Base-by-base conservation (phyloP, 1,284 basidiomycete genomes). In the Leccinum angustisporum region DNA sequence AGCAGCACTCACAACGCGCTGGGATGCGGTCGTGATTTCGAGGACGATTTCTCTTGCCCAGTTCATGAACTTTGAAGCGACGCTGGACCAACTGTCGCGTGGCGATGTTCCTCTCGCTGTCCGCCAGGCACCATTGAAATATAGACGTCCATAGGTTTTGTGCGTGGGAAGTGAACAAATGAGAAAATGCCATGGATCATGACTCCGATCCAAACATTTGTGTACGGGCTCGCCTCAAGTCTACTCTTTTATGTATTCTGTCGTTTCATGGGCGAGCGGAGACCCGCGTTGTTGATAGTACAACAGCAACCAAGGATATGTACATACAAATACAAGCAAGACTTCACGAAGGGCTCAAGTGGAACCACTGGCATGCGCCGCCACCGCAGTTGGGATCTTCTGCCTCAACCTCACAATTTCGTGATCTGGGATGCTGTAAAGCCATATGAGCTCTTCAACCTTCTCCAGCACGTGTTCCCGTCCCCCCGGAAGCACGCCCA, bases 361-460 rank as follows among this genome's bases (percentile, higher is more conserved):
- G 4, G 30, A 31, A 18, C 40, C 13, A 7, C 27, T 7, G 7
- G 27, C 27, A 30, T 30, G 27, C 27, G 27, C 27, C 27, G 7
- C 27, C 27, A 7, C 27, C 7, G 9, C 31, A 5, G 6, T 1
- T 2, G 10, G 5, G 3, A 57, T 21, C 16, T 4, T 21, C 38
- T 5, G 30, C 38, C 31, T 65, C 60, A 63, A 43, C 3, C 7
- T 33, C 14, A 38, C 51, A 4, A 66, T 48, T 6, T 66, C 48
- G 1, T 54, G 33, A 25, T 67, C 66, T 3, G 36, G 4, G 38
- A 66, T 30, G 18, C 66, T 63, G 27, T 57, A 6, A 52, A 38
- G 64, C 65, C 66, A 66, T 50, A 66, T 58, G 60, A 59, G 8
- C 30, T 21, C 34, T 52, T 68, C 61, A 7, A 68, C 46, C 66